Base-by-base conservation (phyloP, 768 basidiomycete species). In the Hygrophorus russula region DNA sequence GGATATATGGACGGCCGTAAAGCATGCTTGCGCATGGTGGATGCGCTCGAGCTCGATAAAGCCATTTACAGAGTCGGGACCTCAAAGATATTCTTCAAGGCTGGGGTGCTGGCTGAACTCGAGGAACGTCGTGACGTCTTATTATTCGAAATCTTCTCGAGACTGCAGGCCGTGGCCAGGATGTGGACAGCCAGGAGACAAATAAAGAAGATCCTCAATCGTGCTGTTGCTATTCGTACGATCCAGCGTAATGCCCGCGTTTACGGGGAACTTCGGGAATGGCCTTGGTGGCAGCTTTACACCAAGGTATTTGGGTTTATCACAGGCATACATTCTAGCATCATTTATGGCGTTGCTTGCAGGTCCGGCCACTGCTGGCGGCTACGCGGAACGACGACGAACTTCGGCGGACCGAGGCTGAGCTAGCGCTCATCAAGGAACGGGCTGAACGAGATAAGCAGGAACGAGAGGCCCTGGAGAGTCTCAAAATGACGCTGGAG, bases 211-310 rank as follows among this genome's bases (percentile, higher is more conserved):
- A 76, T 96, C 39, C 71, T 98, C 38, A 91, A 97, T 55, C 82
- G 96, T 36, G 91, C 92, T 1, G 69, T 82, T 32, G 92, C 96
- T 4, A 80, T 93, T 33, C 76, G 87, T 36, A 93, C 88, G 1
- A 92, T 98, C 48, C 96, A 98, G 57, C 74, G 81, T 36, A 99
- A 99, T 57, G 94, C 94, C 2, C 70, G 91, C 15, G 72, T 96
- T 15, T 98, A 98, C 56, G 80, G 82, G 5, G 82, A 89, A 44
- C 69, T 99, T 20, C 73, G 79, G 36, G 89, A 94, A 41, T 98
- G 96, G 96, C 92, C 94, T 1, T 98, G 96, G 96, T 99, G 96
- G 96, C 86, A 92, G 49, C 70, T 98, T 7, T 99, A 93, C 58
- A 91, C 91, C 2, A 94, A 94, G 69, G 90, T 78, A 48, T 36